A percentile compares a stretch with the other conserved stretches of the same genome.
Conservation (phyloP, 345 rosid genomes). For the Pistacia vera region DNA sequence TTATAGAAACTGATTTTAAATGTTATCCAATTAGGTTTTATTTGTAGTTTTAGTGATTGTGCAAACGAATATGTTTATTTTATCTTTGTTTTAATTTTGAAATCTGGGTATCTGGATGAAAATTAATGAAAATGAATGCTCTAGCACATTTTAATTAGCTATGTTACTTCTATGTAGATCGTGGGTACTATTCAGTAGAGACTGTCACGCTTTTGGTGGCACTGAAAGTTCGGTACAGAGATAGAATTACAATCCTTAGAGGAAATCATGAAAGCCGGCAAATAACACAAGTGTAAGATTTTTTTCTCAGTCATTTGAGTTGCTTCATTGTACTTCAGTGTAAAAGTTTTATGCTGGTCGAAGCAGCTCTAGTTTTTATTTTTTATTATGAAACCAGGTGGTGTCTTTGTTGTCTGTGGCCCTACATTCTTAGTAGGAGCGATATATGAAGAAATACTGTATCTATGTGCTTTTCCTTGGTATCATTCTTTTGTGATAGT, state of each 20-base stretch:
- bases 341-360: neutral
- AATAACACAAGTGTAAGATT: slow-evolving; percentile 98
- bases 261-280: slow-evolving; percentile 99
- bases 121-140: neutral
- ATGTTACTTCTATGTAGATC: slow-evolving; percentile 63
- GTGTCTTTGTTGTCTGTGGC: neutral
- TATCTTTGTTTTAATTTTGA: neutral
- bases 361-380: neutral
- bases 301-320: slow-evolving; percentile 14
- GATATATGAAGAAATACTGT: neutral
- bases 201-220: slow-evolving; percentile 97
- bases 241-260: slow-evolving; percentile 90
- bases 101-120: neutral
- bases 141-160: slow-evolving; percentile 15
- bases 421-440: neutral
- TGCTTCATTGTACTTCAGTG: neutral
- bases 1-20: neutral
- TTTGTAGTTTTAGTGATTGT: neutral
- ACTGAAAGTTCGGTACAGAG: slow-evolving; percentile 92
- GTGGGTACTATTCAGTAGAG: slow-evolving; percentile 98
- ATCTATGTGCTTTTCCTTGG: neutral
- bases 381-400: neutral
- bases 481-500: neutral
- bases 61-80: neutral
- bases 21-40: neutral